These are phyloP conservation scores for Conringia planisiliqua DNA, from an alignment of 345 rosid genomes.

Conservation along the genomic window DNA sequence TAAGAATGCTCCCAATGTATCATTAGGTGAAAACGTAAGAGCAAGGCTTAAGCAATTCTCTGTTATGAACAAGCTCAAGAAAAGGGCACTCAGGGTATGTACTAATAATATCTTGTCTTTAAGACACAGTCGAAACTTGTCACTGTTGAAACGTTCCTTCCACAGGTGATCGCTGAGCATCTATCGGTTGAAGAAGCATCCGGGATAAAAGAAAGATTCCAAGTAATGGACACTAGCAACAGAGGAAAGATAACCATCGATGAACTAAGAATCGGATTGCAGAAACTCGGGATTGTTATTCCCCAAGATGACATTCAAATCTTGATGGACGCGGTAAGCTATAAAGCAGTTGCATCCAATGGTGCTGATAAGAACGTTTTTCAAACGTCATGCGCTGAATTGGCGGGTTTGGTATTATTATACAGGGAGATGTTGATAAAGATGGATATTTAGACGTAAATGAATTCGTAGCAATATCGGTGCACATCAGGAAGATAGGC, in stretches of 20 bases:
- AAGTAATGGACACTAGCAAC: constrained; percentile 68
- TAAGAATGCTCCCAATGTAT: constrained; percentile 88
- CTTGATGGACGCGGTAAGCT: constrained; percentile 91
- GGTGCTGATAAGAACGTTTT: neutral
- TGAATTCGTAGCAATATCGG: constrained; percentile 88
- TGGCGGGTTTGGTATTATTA: constrained; percentile 17
- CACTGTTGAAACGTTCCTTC: neutral
- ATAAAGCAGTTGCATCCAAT: neutral
- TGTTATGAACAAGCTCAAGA: constrained; percentile 98
- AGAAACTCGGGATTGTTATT: constrained; percentile 60
- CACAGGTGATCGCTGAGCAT: constrained; percentile 91
- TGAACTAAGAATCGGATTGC: constrained; percentile 72
- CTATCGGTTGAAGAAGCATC: constrained; percentile 93
- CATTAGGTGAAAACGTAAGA: constrained; percentile 88
- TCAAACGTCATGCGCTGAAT: neutral
- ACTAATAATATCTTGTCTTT: neutral
- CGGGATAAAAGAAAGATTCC: constrained; percentile 83
- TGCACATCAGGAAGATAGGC: constrained; percentile 85
- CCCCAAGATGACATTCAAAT: constrained; percentile 85
- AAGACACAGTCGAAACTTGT: neutral
- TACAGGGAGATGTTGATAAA: constrained; percentile 82
- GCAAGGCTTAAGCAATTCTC: constrained; percentile 95
- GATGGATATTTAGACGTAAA: constrained; percentile 76
- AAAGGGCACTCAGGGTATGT: constrained; percentile 90
- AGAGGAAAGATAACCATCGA: constrained; percentile 85